Evolutionary conservation across 331 rosid species (phyloP).

Genomic region (Malus hybrid): DNA sequence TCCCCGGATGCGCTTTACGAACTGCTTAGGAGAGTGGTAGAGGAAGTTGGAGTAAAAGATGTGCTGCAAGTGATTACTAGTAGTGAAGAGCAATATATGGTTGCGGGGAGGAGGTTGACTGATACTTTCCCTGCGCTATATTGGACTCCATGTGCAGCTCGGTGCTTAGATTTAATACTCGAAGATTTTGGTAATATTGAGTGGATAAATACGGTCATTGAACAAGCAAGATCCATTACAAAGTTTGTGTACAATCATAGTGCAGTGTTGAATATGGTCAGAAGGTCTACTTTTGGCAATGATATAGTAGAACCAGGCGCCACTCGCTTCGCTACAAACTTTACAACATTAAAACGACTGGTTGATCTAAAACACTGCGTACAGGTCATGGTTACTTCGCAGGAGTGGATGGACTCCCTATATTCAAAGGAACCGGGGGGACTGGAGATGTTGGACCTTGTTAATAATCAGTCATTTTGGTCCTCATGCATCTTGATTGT

Average conservation of each 20-base stretch:
- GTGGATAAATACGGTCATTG: slow-evolving; percentile 56
- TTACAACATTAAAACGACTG: slow-evolving; percentile 63
- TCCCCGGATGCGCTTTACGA: slow-evolving; percentile 45
- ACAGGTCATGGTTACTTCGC: slow-evolving; percentile 83
- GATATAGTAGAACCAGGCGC: slow-evolving; percentile 66
- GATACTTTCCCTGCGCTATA: slow-evolving; percentile 66
- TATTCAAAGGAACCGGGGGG: slow-evolving; percentile 76
- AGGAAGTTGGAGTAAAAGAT: slow-evolving; percentile 65
- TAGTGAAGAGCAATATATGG: slow-evolving; percentile 50
- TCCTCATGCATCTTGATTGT: slow-evolving; percentile 63
- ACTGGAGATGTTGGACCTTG: slow-evolving; percentile 61
- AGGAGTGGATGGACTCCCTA: slow-evolving; percentile 78
- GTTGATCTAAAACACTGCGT: slow-evolving; percentile 69
- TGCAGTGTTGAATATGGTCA: slow-evolving; percentile 65
- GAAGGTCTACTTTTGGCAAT: slow-evolving; percentile 65
- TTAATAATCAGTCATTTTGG: slow-evolving; percentile 75
- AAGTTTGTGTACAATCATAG: slow-evolving; percentile 71
- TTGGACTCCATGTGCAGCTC: slow-evolving; percentile 70
- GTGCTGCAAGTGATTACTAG: slow-evolving; percentile 78
- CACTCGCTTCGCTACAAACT: slow-evolving; percentile 54
- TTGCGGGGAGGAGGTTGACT: slow-evolving; percentile 54
- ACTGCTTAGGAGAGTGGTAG: slow-evolving; percentile 58
- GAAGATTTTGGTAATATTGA: slow-evolving; percentile 68
- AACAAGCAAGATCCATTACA: slow-evolving; percentile 70
- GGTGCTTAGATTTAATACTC: slow-evolving; percentile 58